phyloP scores from a whole-genome alignment of 2,329 filamentous ascomycete genomes.

The Penicillium sp. region DNA sequence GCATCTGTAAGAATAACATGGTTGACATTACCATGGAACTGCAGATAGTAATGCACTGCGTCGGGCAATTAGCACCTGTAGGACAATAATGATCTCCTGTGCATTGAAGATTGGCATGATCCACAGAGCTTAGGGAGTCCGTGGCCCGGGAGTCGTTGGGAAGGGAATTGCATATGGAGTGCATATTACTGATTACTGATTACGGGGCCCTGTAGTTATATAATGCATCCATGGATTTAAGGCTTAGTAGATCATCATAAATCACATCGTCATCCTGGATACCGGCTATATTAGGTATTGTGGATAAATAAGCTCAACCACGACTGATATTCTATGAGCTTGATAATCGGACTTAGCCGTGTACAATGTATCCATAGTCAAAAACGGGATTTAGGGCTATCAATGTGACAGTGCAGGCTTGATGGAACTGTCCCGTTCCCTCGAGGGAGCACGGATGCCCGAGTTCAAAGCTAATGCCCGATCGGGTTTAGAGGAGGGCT shows the following conservation, averaged over 20 bases:
- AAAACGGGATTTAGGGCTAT: neutral
- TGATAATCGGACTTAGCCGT: neutral
- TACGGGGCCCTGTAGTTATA: no score
- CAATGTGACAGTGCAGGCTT: slow-evolving; percentile 35
- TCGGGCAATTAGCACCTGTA: slow-evolving; percentile 7
- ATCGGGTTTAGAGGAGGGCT: neutral
- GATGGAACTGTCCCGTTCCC: neutral
- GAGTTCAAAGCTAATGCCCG: slow-evolving; percentile 2
- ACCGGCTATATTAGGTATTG: no score
- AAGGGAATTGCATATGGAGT: neutral
- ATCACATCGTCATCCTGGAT: neutral
- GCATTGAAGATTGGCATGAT: slow-evolving; percentile 10
- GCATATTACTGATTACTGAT: no score
- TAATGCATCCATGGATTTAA: no score
- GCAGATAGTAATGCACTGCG: neutral
- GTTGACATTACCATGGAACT: slow-evolving; percentile 8
- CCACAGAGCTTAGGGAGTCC: slow-evolving; percentile 9
- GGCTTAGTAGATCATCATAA: no score
- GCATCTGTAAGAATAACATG: slow-evolving; percentile 10
- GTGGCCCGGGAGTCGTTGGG: slow-evolving; percentile 1
- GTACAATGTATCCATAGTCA: no score
- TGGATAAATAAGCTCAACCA: neutral
- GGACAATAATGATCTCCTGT: slow-evolving; percentile 6
- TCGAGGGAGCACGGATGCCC: neutral
- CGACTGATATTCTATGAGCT: neutral